Base-by-base conservation (phyloP, 148 eudicot genomes). In the Vaccinium macrocarpon region DNA sequence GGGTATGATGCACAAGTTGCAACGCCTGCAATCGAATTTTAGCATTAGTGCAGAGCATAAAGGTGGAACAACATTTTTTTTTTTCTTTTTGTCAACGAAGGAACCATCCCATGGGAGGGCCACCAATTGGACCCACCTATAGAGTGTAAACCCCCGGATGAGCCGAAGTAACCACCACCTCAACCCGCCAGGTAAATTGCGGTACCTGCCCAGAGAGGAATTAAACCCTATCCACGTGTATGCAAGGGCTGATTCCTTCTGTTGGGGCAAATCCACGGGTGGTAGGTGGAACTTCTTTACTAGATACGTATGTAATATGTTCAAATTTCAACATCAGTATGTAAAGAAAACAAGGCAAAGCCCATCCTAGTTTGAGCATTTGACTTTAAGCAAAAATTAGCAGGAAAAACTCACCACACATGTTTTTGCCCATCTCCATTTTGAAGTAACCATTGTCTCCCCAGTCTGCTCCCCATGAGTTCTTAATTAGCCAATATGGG, bases 1-100 rank as follows among this genome's bases (percentile, higher is more conserved):
- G 98, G 98, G 86, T 93, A 95, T 18, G 99, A 97, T 81, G 99
- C 97, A 88, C 99, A 97, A 71, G 99, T 95, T 76, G 99, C 96
- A 85, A 97, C 87, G 79, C 99, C 99, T 97, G 93, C 90, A 92
- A 25, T 82, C 38, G 48, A 77, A 68, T 59, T 49, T 72, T n/a
- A 16, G 16, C 12, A 72, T 80, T 55, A 80, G 79, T 79, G 7
- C 2, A 8, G 73, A 57, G 27, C 56, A 84, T 80, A 49, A 10
- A 15, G 10, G 46, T 9, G 49, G 18, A 70, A 35, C 38, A 2
- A 35, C 14, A 50, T 70, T 50, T 68, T 29, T 25, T 48, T n/a
- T 35, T 35, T 35, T 2, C 38, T 35, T 35, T 35, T 35, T 35
- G 38, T 3, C 38, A 35, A 35, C 3, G 38, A 35, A 35, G 38